phyloP scores from a whole-genome alignment of 2,329 filamentous ascomycete species.

The Scedosporium boydii region DNA sequence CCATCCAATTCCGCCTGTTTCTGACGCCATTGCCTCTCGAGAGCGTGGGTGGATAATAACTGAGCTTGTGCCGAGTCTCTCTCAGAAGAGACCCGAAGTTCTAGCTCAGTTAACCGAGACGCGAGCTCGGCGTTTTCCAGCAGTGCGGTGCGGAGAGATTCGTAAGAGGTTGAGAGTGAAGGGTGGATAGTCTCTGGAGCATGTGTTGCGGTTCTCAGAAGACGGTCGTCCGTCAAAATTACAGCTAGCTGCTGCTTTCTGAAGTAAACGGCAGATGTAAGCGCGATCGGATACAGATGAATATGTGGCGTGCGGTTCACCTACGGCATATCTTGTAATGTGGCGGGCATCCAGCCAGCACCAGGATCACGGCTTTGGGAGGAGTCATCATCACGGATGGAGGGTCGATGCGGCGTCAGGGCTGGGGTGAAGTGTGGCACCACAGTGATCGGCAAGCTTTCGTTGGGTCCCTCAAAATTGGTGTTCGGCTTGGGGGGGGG shows the following conservation, averaged over 20 bases:
- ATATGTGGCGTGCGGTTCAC: conserved; percentile 22
- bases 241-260: conserved; percentile 72
- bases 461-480: neutral
- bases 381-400: neutral
- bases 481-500: neutral
- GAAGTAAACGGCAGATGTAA: conserved; percentile 11
- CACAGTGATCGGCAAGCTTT: neutral
- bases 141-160: conserved; percentile 55
- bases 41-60: conserved; percentile 70
- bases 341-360: conserved; percentile 68
- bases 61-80: conserved; percentile 69
- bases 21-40: conserved; percentile 86
- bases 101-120: conserved; percentile 49
- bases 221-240: conserved; percentile 51
- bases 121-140: conserved; percentile 65
- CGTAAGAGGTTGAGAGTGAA: conserved; percentile 56
- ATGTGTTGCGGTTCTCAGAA: conserved; percentile 68
- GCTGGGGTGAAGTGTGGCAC: neutral
- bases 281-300: conserved; percentile 9
- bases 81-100: conserved; percentile 46
- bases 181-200: conserved; percentile 59
- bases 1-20: conserved; percentile 86
- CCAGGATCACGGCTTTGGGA: conserved; percentile 37
- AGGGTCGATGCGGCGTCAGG: neutral
- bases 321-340: conserved; percentile 75